These are phyloP conservation scores for Sarcomyxa edulis DNA, from an alignment of 768 basidiomycete genomes.

Conservation along the genomic window DNA sequence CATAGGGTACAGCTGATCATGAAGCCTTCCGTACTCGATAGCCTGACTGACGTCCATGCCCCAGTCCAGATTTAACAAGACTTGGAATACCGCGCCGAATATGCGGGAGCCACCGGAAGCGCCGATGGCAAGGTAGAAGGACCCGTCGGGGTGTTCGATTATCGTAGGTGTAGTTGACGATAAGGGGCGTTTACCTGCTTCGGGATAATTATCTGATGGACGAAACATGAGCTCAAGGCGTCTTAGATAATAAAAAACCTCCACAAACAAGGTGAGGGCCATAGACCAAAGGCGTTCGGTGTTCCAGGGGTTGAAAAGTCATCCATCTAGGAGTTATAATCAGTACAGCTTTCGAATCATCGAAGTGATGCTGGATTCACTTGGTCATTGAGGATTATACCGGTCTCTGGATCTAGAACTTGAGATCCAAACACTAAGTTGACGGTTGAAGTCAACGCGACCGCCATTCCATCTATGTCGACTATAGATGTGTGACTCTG, in stretches of 20 bases:
- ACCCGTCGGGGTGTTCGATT: constrained; percentile 69
- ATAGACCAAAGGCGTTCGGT: constrained; percentile 81
- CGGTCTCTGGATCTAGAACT: constrained; percentile 83
- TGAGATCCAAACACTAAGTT: constrained; percentile 88
- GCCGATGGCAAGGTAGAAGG: constrained; percentile 70
- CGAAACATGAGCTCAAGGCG: constrained; percentile 7
- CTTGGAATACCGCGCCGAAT: constrained; percentile 75
- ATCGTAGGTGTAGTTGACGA: constrained; percentile 84
- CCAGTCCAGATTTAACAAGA: constrained; percentile 74
- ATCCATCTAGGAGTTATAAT: constrained; percentile 55
- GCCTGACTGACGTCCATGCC: constrained; percentile 76
- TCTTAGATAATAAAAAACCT: too few species aligned
- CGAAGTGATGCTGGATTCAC: constrained; percentile 25
- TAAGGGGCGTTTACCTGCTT: constrained; percentile 81
- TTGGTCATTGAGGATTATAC: constrained; percentile 88
- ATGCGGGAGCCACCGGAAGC: constrained; percentile 89
- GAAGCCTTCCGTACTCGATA: constrained; percentile 80
- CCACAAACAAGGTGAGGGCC: constrained; percentile 76
- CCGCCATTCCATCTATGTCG: constrained; percentile 84
- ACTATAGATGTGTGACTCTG: constrained; percentile 84
- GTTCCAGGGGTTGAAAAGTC: constrained; percentile 86
- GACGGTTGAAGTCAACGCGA: constrained; percentile 82
- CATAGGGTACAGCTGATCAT: constrained; percentile 80
- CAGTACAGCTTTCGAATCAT: not conserved
- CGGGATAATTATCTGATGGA: constrained; percentile 82